phyloP scores from a whole-genome alignment of 2,329 filamentous ascomycete species.

The Cladosporium austrohemisphaericum region DNA sequence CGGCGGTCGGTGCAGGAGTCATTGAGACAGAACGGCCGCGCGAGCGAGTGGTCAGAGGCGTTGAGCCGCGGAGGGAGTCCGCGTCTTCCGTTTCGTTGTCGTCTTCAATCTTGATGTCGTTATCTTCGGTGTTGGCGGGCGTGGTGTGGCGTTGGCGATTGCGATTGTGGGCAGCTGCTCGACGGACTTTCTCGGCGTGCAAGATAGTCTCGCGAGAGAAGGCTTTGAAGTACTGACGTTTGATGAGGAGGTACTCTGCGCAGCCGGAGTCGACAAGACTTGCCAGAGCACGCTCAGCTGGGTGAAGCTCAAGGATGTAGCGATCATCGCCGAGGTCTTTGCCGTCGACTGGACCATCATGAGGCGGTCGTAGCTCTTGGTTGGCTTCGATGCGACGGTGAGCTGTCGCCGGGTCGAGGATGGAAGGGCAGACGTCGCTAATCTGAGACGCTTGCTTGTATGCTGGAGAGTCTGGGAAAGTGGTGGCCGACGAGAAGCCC shows the following conservation, averaged over 20 bases:
- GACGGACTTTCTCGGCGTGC: not conserved
- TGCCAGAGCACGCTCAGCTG: slow-evolving; percentile 22
- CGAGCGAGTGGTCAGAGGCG: not conserved
- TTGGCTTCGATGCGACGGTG: slow-evolving; percentile 15
- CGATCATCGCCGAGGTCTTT: slow-evolving; percentile 18
- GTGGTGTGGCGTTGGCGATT: not conserved
- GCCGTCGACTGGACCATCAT: slow-evolving; percentile 9
- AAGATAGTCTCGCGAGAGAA: slow-evolving; percentile 13
- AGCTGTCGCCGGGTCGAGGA: slow-evolving; percentile 17
- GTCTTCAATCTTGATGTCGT: not conserved
- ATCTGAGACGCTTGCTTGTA: slow-evolving; percentile 20
- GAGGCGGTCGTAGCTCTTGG: not conserved
- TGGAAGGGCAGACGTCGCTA: slow-evolving; percentile 17
- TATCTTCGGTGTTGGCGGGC: not conserved
- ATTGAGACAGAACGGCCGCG: not conserved
- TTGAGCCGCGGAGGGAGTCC: no score
- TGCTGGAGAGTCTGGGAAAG: slow-evolving; percentile 22
- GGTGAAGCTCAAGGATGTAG: slow-evolving; percentile 20
- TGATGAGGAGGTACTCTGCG: slow-evolving; percentile 26
- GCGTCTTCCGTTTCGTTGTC: not conserved
- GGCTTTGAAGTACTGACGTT: slow-evolving; percentile 23
- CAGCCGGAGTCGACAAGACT: slow-evolving; percentile 16
- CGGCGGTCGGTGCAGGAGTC: not conserved
- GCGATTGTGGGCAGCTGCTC: not conserved
- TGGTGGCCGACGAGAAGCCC: slow-evolving; percentile 18